Base-by-base conservation (phyloP, 140 eudicot species). In the Stevia rebaudiana region DNA sequence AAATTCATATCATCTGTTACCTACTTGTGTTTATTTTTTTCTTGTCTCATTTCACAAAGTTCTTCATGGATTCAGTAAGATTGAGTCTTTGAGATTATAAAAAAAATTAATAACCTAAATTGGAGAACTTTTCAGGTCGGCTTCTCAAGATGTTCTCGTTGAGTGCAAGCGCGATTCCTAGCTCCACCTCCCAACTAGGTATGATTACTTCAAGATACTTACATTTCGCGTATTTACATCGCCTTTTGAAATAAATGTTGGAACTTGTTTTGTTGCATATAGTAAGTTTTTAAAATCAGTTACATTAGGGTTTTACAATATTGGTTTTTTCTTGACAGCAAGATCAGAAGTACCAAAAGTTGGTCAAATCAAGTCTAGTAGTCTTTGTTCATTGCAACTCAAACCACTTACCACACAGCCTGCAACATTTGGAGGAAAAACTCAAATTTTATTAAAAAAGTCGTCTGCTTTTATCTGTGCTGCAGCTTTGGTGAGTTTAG, bases 401-500 rank as follows among this genome's bases (percentile, higher is more conserved):
- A 68, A 59, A 59, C 79, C 78, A 19, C 76, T 65, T 51, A 25
- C 65, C 59, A 7, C 63, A 52, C 79, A 71, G 67, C 72, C 74
- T 56, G 80, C 67, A 22, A 60, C 74, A 31, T 48, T 68, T 74
- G 73, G 76, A 37, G 49, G 76, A 66, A 46, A 35, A 68, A 39
- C 8, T 13, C 70, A 65, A 40, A 61, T 43, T 25, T 55, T 46
- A 21, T 50, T 44, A 65, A 46, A 15, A 33, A 81, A 61, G 44
- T 81, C 76, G 22, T 68, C 86, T 36, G 82, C 90, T 63, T 36
- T 74, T 35, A 76, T 78, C 59, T 84, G 96, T 35, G 78, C 80
- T 73, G 76, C 95, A 77, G 94, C 81, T 59, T 57, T 87, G 80
- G 95, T 87, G 79, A 77, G 79, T 65, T 57, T 3, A 31, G 47